These are phyloP conservation scores for Ophiostoma sp. DNA, from an alignment of 2,329 filamentous ascomycete species.

Conservation along the genomic window DNA sequence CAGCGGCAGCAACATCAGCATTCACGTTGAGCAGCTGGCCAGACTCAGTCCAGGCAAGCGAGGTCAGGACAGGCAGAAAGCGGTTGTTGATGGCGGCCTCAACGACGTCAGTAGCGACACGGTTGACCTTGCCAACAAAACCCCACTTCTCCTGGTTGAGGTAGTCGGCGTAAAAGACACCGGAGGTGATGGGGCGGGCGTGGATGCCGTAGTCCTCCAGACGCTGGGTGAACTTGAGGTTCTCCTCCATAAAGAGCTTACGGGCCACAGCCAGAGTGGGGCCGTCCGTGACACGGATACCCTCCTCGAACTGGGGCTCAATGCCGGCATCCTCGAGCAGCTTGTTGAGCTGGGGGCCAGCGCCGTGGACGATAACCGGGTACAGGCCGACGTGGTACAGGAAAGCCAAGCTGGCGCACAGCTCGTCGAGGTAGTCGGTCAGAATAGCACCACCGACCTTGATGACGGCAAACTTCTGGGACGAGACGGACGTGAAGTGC, in stretches of 20 bases:
- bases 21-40: conserved; percentile 97
- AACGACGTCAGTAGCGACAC: conserved; percentile 86
- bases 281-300: conserved; percentile 91
- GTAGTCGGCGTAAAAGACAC: conserved; percentile 91
- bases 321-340: conserved; percentile 87
- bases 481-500: conserved; percentile 94
- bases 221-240: conserved; percentile 85
- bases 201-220: conserved; percentile 87
- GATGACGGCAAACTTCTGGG: conserved; percentile 96
- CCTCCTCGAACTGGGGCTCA: conserved; percentile 94
- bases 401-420: conserved; percentile 86
- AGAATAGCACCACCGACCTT: conserved; percentile 97
- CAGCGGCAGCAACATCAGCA: conserved; percentile 92
- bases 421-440: conserved; percentile 87
- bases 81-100: conserved; percentile 88
- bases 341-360: conserved; percentile 87
- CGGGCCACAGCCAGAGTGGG: conserved; percentile 90
- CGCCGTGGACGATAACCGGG: conserved; percentile 93
- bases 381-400: conserved; percentile 93
- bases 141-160: conserved; percentile 96
- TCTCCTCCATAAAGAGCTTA: conserved; percentile 93
- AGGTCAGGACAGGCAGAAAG: conserved; percentile 90
- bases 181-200: conserved; percentile 83
- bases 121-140: conserved; percentile 91
- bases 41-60: conserved; percentile 90